Evolutionary conservation across 2,329 filamentous ascomycete genomes (phyloP).

Genomic region (Phoma sp.): DNA sequence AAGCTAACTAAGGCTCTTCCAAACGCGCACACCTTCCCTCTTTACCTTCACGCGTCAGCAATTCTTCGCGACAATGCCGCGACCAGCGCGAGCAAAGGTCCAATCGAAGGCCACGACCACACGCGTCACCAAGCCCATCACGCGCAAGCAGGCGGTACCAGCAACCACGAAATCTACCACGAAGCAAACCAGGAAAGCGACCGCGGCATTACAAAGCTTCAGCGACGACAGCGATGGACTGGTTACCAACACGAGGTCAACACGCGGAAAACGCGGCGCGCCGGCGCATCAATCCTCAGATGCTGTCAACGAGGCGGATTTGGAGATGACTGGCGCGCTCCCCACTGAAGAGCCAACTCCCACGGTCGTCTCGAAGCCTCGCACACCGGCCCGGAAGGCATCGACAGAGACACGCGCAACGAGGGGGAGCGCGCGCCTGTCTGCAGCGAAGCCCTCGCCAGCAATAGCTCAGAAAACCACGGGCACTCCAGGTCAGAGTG

Average conservation of each 20-base stretch:
- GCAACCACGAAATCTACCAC: constrained; percentile 23
- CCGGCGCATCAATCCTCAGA: constrained; percentile 28
- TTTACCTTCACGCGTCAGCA: background rate
- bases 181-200: constrained; percentile 21
- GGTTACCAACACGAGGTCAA: constrained; percentile 35
- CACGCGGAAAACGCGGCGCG: constrained; percentile 26
- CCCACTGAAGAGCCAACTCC: constrained; percentile 22
- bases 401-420: constrained; percentile 26
- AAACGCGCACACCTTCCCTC: constrained; percentile 5
- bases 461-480: constrained; percentile 6
- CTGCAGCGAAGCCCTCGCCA: constrained; percentile 22
- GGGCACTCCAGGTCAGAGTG: constrained; percentile 4
- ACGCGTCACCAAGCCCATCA: constrained; percentile 38
- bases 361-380: constrained; percentile 15
- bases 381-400: constrained; percentile 29
- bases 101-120: constrained; percentile 32
- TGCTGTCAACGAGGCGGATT: constrained; percentile 29
- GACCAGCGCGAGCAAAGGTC: constrained; percentile 46
- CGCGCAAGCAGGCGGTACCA: constrained; percentile 28
- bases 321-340: constrained; percentile 47
- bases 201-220: constrained; percentile 27
- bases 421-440: constrained; percentile 25
- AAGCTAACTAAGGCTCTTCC: constrained; percentile 8
- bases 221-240: constrained; percentile 49
- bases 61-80: constrained; percentile 38